Conservation (phyloP, 1,284 basidiomycete genomes). For the Ustilago curta region DNA sequence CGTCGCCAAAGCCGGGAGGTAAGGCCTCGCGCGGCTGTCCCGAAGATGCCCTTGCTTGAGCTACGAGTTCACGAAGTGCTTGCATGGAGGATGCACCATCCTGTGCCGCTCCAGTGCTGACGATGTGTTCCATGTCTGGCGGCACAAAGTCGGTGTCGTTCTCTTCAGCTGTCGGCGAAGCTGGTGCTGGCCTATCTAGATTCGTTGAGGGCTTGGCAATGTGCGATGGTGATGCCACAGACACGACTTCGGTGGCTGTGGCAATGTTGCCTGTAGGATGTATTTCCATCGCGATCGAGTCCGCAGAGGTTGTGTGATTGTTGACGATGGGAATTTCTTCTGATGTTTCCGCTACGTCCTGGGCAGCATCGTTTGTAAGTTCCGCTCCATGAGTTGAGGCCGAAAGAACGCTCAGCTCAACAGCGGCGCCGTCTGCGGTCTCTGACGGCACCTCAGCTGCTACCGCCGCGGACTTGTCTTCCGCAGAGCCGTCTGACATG, state of each 20-base stretch:
- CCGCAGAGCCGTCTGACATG: neutral
- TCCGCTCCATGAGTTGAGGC: neutral
- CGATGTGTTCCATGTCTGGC: slow-evolving; percentile 47
- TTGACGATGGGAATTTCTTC: neutral
- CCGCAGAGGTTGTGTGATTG: neutral
- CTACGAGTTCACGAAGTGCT: slow-evolving; percentile 43
- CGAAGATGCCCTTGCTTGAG: slow-evolving; percentile 36
- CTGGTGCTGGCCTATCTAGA: neutral
- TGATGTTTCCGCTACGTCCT: neutral
- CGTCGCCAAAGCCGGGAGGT: slow-evolving; percentile 43
- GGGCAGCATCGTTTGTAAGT: neutral
- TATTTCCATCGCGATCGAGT: neutral
- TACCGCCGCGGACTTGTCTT: neutral
- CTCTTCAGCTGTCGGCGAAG: neutral
- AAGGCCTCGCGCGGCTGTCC: slow-evolving; percentile 40
- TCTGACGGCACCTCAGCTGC: slow-evolving; percentile 1
- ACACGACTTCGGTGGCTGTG: neutral
- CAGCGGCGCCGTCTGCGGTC: neutral
- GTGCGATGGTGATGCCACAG: neutral
- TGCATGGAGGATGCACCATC: slow-evolving; percentile 35
- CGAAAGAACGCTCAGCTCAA: neutral
- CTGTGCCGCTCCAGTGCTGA: slow-evolving; percentile 41
- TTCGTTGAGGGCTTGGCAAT: neutral
- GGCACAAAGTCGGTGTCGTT: slow-evolving; percentile 36
- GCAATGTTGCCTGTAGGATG: too few species aligned